Evolutionary conservation across 768 basidiomycete genomes (phyloP), one percentile per base, ranked within the genome.

Genomic region (Serendipita sp.): DNA sequence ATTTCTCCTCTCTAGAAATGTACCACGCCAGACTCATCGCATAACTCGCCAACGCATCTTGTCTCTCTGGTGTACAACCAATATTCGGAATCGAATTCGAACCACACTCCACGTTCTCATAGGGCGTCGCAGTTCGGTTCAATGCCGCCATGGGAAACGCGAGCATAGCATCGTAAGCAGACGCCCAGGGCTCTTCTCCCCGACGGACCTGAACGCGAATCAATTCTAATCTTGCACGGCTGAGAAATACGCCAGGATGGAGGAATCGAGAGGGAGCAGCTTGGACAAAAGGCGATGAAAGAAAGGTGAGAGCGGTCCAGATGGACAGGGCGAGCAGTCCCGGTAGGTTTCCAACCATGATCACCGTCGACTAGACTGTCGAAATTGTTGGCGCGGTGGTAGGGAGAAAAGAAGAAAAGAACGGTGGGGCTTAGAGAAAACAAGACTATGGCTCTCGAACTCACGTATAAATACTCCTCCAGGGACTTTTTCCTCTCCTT

Each of bases 61-160:
- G 41, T n/a, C 63, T 34, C 44, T 63, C 63, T 10, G 36, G 18
- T n/a, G 34, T 63, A 45, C 63, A 63, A 5, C 63, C 63, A 18
- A n/a, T 63, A 23, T 63, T 45, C 15, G 63, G 63, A 47, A 44
- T 63, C 41, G 63, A 63, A 47, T 63, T 44, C 15, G 63, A 63
- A 3, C 63, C 63, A 23, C 63, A 63, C 44, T 63, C 63, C 35
- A 63, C 63, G 44, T n/a, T 44, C 15, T 18, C 35, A 10, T 18
- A 47, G 13, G 63, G 63, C 45, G 63, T 63, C 18, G 63, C 41
- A 34, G 36, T 38, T 16, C 63, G 34, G 44, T 44, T 28, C n/a
- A 63, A 41, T n/a, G 41, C 16, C n/a, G 63, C 63, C 56, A 60
- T 32, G 8, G 56, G 35, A 23, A 35, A 28, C 3, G 23, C 35